Conservation (phyloP, 345 rosid genomes). For the Carallia brachiata region DNA sequence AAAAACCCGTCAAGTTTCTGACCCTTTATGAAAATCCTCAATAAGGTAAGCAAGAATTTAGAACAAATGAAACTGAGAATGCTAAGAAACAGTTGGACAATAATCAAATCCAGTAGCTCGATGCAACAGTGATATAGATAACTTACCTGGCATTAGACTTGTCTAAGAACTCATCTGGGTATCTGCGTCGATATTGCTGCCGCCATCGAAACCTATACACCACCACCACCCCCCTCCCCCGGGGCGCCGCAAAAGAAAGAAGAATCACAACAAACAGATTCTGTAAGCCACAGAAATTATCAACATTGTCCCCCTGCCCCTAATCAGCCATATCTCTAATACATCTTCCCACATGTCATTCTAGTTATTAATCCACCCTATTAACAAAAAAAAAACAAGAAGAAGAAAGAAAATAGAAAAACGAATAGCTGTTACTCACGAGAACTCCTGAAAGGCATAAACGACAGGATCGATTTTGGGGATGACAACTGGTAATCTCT, state of each 20-base stretch:
- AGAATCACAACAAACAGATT: background rate
- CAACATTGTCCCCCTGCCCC: too few species aligned
- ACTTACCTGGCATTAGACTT: slow-evolving; percentile 72
- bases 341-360: too few species aligned
- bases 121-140: background rate
- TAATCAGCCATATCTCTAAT: too few species aligned
- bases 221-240: slow-evolving; percentile 13
- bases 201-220: slow-evolving; percentile 70
- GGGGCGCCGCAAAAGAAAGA: background rate
- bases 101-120: background rate
- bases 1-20: too few species aligned
- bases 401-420: background rate
- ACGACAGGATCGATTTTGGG: slow-evolving; percentile 88
- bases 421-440: slow-evolving; percentile 39
- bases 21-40: too few species aligned
- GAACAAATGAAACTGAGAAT: too few species aligned
- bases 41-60: too few species aligned
- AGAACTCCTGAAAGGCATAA: slow-evolving; percentile 91
- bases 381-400: background rate
- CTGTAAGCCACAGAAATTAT: too few species aligned
- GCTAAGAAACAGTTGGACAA: background rate
- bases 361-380: too few species aligned
- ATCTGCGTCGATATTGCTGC: slow-evolving; percentile 77
- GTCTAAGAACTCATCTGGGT: slow-evolving; percentile 92
- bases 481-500: slow-evolving; percentile 85